Evolutionary conservation across 208 protist species (phyloP).

Genomic region (Wallacemonas sp.): DNA sequence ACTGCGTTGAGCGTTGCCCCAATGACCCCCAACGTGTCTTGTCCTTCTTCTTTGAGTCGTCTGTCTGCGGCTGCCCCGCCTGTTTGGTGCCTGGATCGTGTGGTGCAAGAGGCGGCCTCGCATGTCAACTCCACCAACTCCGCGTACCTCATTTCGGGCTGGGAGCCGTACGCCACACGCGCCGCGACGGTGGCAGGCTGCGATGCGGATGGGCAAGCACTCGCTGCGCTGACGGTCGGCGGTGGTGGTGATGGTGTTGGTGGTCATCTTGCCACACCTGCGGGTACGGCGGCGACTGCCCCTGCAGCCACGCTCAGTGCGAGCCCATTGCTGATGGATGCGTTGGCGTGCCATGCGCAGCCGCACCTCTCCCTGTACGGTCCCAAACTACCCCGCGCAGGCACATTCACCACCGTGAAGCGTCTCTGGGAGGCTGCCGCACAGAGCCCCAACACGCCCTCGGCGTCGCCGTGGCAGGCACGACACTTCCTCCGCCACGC

Average conservation of each 20-base stretch:
- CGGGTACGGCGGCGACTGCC: background rate
- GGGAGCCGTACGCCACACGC: background rate
- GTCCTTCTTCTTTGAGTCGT: too few species aligned
- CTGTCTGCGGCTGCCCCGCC: background rate
- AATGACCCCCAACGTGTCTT: too few species aligned
- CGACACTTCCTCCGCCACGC: background rate
- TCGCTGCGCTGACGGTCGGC: too few species aligned
- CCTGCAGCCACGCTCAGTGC: background rate
- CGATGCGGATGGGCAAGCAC: too few species aligned
- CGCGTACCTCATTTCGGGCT: background rate
- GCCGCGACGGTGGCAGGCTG: background rate
- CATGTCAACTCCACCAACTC: conserved; percentile 2
- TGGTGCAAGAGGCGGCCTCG: conserved; percentile 9
- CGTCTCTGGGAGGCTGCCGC: too few species aligned
- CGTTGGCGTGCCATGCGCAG: conserved; percentile 17
- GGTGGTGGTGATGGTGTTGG: background rate
- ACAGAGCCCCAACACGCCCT: too few species aligned
- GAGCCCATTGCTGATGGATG: conserved; percentile 10
- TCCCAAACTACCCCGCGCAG: background rate
- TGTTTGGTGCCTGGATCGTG: background rate
- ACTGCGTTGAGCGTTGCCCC: too few species aligned
- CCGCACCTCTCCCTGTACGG: conserved; percentile 19
- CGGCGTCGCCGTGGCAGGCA: background rate
- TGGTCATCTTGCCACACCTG: background rate
- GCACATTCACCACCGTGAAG: background rate